phyloP scores from a whole-genome alignment of 2,329 filamentous ascomycete species.

The Sporothrix brasiliensis region DNA sequence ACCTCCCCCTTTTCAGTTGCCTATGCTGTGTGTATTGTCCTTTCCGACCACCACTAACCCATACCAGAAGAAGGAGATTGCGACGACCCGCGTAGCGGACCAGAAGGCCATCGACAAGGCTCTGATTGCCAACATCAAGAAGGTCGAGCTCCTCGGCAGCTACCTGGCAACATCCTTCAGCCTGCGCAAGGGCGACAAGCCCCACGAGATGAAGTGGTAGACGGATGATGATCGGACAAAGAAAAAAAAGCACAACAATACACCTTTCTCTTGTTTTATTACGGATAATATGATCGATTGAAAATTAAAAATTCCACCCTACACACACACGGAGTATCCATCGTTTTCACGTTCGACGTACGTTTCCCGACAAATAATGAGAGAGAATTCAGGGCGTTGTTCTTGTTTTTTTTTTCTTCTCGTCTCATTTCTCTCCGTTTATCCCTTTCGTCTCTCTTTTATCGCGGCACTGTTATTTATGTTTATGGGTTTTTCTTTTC shows the following conservation, averaged over 20 bases:
- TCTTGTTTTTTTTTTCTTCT: background rate
- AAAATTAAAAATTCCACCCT: slow-evolving; percentile 13
- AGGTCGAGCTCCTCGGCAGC: slow-evolving; percentile 89
- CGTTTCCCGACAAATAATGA: background rate
- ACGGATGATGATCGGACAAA: slow-evolving; percentile 39
- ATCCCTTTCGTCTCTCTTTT: background rate
- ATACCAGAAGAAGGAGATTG: slow-evolving; percentile 91
- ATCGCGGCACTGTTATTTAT: slow-evolving; percentile 12
- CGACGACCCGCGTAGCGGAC: slow-evolving; percentile 88
- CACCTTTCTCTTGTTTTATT: slow-evolving; percentile 24
- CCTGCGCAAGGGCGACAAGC: slow-evolving; percentile 98
- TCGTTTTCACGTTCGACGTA: slow-evolving; percentile 23
- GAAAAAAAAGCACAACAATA: slow-evolving; percentile 27
- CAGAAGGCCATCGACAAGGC: slow-evolving; percentile 99
- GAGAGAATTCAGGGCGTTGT: slow-evolving; percentile 1
- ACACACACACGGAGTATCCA: slow-evolving; percentile 1
- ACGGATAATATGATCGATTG: slow-evolving; percentile 26
- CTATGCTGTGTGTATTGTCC: no score
- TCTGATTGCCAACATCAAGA: slow-evolving; percentile 94
- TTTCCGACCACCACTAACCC: slow-evolving; percentile 42
- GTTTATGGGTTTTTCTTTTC: slow-evolving; percentile 10
- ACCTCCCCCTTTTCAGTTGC: no score
- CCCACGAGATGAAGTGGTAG: slow-evolving; percentile 99
- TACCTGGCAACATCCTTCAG: slow-evolving; percentile 97
- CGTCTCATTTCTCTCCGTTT: background rate